phyloP scores from a whole-genome alignment of 73 alveolate genomes.

The Paramecium tetraurelia region DNA sequence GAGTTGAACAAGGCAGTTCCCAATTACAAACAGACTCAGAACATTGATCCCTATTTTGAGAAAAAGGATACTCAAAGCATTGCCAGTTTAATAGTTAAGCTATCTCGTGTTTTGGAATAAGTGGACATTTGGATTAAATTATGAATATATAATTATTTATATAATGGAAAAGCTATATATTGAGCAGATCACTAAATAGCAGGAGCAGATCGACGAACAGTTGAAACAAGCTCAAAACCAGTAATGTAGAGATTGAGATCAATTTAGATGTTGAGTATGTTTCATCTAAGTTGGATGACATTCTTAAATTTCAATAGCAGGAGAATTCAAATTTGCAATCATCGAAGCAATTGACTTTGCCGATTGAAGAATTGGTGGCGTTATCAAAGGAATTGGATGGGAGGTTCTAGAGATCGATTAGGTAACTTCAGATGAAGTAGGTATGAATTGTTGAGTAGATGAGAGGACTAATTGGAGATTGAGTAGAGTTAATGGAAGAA shows the following conservation, averaged over 20 bases:
- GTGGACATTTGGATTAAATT: neutral
- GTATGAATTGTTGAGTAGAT: neutral
- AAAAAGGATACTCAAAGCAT: neutral
- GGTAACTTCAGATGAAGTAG: neutral
- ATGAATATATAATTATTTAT: neutral
- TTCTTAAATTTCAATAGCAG: neutral
- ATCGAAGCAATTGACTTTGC: neutral
- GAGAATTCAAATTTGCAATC: neutral
- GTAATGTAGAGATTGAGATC: neutral
- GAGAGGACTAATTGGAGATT: neutral
- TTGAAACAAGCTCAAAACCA: neutral
- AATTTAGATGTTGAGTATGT: conserved; percentile 22
- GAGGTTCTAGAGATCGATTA: neutral
- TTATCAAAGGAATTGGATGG: neutral
- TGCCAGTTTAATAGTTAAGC: neutral
- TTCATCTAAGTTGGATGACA: neutral
- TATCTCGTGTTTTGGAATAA: neutral
- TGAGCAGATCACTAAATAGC: neutral
- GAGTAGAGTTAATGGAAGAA: neutral
- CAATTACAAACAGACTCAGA: neutral
- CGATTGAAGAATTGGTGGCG: neutral
- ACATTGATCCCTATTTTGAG: neutral
- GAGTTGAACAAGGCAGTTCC: neutral
- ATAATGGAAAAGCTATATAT: neutral
- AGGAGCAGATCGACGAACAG: neutral